phyloP scores from a whole-genome alignment of 2,329 filamentous ascomycete species.

The Sclerotinia glacialis region DNA sequence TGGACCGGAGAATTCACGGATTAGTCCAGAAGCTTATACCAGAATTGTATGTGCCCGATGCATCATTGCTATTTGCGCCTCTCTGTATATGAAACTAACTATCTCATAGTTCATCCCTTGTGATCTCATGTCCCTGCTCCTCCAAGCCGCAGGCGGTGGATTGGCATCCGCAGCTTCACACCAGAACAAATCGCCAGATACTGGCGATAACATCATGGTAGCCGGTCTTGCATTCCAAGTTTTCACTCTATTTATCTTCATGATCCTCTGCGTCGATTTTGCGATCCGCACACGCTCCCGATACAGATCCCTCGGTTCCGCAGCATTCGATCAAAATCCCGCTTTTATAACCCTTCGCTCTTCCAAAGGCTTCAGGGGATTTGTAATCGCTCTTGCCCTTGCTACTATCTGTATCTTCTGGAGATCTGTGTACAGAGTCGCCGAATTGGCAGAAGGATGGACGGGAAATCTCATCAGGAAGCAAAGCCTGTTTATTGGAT shows the following conservation, averaged over 20 bases:
- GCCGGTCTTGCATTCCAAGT: conserved; percentile 62
- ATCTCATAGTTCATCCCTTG: conserved; percentile 57
- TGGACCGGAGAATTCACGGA: conserved; percentile 49
- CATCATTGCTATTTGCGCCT: conserved; percentile 38
- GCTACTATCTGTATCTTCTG: conserved; percentile 56
- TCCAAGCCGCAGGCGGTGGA: conserved; percentile 60
- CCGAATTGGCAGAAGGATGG: conserved; percentile 53
- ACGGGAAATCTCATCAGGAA: conserved; percentile 31
- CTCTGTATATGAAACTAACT: neutral
- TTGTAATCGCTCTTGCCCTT: conserved; percentile 41
- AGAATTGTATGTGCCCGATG: conserved; percentile 44
- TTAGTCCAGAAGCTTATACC: conserved; percentile 49
- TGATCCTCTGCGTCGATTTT: conserved; percentile 44
- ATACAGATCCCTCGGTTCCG: conserved; percentile 39
- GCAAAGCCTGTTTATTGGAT: conserved; percentile 37
- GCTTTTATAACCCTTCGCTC: conserved; percentile 25
- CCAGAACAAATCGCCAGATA: conserved; percentile 39
- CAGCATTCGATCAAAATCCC: conserved; percentile 30
- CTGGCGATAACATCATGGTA: conserved; percentile 63
- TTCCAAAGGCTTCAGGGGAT: conserved; percentile 32
- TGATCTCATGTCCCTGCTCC: conserved; percentile 58
- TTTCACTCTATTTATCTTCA: conserved; percentile 51
- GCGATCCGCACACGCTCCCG: conserved; percentile 33
- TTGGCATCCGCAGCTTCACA: conserved; percentile 52
- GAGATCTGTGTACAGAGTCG: conserved; percentile 55